Conservation (phyloP, 2,329 filamentous ascomycete species). For the Fusarium neocosmosporiellum region DNA sequence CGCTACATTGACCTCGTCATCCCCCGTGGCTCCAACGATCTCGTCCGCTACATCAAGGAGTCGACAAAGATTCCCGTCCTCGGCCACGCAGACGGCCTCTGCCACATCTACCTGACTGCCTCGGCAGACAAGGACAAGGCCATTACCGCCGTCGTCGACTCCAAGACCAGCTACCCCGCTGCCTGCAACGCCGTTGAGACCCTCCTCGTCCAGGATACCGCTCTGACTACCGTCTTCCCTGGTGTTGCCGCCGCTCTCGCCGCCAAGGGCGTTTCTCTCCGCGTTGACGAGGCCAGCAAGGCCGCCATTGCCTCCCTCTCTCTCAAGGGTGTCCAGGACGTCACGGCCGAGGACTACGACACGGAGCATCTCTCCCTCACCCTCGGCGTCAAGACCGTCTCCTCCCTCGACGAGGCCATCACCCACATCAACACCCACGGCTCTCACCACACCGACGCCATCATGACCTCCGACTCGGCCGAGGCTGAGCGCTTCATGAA, state of each 20-base stretch:
- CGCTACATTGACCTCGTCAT: constrained; percentile 94
- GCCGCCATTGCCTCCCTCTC: constrained; percentile 64
- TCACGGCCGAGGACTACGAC: constrained; percentile 77
- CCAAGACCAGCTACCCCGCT: constrained; percentile 94
- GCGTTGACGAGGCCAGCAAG: constrained; percentile 80
- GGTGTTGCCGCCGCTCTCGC: constrained; percentile 78
- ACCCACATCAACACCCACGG: constrained; percentile 91
- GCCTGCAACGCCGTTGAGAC: constrained; percentile 97
- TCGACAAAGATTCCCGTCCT: constrained; percentile 95
- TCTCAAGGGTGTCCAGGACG: constrained; percentile 68
- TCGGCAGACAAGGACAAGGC: constrained; percentile 81
- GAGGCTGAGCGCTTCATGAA: constrained; percentile 86
- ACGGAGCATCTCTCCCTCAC: constrained; percentile 91
- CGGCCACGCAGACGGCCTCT: constrained; percentile 95
- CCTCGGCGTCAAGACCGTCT: constrained; percentile 84
- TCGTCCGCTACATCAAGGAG: constrained; percentile 89
- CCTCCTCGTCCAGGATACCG: constrained; percentile 82
- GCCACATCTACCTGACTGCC: constrained; percentile 83
- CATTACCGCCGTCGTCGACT: constrained; percentile 82
- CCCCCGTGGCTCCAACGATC: constrained; percentile 88
- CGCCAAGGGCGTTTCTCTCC: constrained; percentile 81
- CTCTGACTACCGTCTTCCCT: constrained; percentile 75
- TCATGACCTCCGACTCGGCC: constrained; percentile 76
- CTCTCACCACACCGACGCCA: constrained; percentile 93
- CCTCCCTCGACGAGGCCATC: constrained; percentile 76